Percentiles rank a stretch among this genome's conserved stretches.
These are phyloP conservation scores for Chlorella sorokiniana DNA, from an alignment of 139 green algal species.

Conservation along the genomic window DNA sequence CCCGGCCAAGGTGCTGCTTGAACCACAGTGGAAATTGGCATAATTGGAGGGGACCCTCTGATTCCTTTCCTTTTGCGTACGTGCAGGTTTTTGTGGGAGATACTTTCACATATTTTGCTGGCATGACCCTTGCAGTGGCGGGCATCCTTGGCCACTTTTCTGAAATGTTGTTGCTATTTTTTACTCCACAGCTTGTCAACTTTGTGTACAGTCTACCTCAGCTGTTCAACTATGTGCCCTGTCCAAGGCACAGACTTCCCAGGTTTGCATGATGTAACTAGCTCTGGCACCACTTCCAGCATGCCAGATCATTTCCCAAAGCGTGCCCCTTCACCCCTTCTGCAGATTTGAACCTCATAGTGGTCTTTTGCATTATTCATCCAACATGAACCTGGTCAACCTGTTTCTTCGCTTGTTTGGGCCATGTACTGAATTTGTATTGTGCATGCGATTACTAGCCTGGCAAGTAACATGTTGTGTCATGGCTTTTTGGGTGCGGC, in stretches of 20 bases:
- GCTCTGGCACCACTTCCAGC: background rate
- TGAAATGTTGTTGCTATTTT: constrained; percentile 97
- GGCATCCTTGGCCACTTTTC: constrained; percentile 97
- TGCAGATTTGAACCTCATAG: constrained; percentile 81
- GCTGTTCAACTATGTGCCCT: constrained; percentile 96
- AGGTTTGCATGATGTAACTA: background rate
- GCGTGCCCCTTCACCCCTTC: background rate
- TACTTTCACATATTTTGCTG: constrained; percentile 99
- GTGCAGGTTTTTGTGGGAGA: constrained; percentile 95
- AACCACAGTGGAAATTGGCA: background rate
- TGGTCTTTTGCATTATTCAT: constrained; percentile 73
- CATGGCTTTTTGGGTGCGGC: background rate
- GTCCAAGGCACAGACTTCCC: constrained; percentile 92
- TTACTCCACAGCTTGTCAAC: constrained; percentile 94
- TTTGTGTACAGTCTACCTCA: constrained; percentile 97
- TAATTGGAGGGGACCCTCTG: background rate
- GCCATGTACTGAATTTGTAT: constrained; percentile 74
- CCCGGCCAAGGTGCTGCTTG: constrained; percentile 33
- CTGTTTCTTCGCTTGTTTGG: constrained; percentile 86
- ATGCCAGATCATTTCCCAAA: background rate
- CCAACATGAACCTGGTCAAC: constrained; percentile 98
- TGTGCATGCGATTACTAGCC: constrained; percentile 86
- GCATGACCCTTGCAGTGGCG: constrained; percentile 96
- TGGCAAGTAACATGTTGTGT: constrained; percentile 85
- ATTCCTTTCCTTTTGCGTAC: background rate